Evolutionary conservation across 2,329 filamentous ascomycete species (phyloP), one percentile per base, ranked within the genome.

Genomic region (Pseudopyrenochaeta lycopersici): DNA sequence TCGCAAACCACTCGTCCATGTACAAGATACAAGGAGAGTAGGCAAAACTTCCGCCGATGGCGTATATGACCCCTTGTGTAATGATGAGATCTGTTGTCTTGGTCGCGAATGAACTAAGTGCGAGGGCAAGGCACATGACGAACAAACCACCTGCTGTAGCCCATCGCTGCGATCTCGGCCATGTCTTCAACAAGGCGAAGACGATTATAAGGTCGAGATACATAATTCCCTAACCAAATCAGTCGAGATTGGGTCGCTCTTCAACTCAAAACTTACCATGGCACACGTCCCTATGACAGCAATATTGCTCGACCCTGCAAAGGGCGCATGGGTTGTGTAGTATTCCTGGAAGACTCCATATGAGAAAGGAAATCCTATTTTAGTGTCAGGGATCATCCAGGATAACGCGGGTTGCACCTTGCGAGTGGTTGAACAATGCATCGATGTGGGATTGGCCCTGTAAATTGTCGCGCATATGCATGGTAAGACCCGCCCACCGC

Each of bases 321-420:
- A 90, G 1, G 85, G 83, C 3, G 80, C 80, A 55, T 87, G 80
- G 1, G 78, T 82, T 31, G 79, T 82, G 70, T 91, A 91, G 72
- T 89, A 88, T 46, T 87, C 82, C 60, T 90, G 87, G 67, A 91
- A 90, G 18, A 91, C 81, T 35, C 88, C 89, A 68, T 87, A 91
- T 0, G 86, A 82, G 50, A 88, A 87, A 0, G 86, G 84, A 53
- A 90, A 89, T 4, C 88, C 87, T 89, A 42, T 1, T 20, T 40
- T 40, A 10, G 32, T 15, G 32, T 62, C 38, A 62, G 43, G 21
- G 9, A 27, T 9, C 4, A 27, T 27, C 9, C 4, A 27, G 4
- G 23, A 27, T 9, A 4, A 27, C 23, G 9, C 23, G 23, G 4
- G 4, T 27, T 27, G 9, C 23, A 27, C 23, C 23, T n/a, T 27